These are phyloP conservation scores for Daldinia caldariorum DNA, from an alignment of 495 filamentous ascomycete species.

Conservation along the genomic window DNA sequence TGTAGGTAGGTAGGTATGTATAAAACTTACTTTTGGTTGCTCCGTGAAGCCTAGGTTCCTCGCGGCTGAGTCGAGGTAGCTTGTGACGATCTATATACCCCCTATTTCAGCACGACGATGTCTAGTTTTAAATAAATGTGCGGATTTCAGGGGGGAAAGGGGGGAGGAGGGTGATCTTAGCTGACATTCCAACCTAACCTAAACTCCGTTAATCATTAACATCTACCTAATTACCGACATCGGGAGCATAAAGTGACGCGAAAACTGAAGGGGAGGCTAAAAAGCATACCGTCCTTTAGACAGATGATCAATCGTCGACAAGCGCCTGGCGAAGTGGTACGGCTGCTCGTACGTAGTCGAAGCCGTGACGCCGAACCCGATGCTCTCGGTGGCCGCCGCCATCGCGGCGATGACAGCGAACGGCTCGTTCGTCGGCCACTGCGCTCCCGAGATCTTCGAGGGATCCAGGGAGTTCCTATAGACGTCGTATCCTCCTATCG, in stretches of 20 bases:
- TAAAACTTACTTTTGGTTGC: slow-evolving; percentile 55
- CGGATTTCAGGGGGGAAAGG: neutral
- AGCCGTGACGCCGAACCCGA: slow-evolving; percentile 73
- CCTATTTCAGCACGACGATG: slow-evolving; percentile 23
- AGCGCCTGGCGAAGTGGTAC: slow-evolving; percentile 71
- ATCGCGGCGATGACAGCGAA: slow-evolving; percentile 58
- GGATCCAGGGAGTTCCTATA: slow-evolving; percentile 69
- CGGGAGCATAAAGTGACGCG: too few species aligned
- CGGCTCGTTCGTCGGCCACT: slow-evolving; percentile 72
- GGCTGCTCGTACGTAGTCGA: slow-evolving; percentile 75
- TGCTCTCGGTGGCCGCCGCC: slow-evolving; percentile 64
- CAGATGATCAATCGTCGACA: slow-evolving; percentile 74
- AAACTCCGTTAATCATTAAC: slow-evolving; percentile 12
- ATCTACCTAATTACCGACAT: too few species aligned
- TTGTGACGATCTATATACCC: slow-evolving; percentile 65
- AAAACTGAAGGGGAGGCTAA: neutral
- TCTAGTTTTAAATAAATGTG: neutral
- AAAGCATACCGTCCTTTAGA: slow-evolving; percentile 64
- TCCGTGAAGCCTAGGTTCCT: slow-evolving; percentile 66
- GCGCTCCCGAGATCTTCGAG: slow-evolving; percentile 67
- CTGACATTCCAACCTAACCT: slow-evolving; percentile 68
- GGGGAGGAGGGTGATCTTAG: neutral
- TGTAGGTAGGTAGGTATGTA: too few species aligned
- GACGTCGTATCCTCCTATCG: slow-evolving; percentile 68
- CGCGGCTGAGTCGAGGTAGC: slow-evolving; percentile 73